Base-by-base conservation (phyloP, 495 filamentous ascomycete genomes). In the Aspergillus incahuasiensis region DNA sequence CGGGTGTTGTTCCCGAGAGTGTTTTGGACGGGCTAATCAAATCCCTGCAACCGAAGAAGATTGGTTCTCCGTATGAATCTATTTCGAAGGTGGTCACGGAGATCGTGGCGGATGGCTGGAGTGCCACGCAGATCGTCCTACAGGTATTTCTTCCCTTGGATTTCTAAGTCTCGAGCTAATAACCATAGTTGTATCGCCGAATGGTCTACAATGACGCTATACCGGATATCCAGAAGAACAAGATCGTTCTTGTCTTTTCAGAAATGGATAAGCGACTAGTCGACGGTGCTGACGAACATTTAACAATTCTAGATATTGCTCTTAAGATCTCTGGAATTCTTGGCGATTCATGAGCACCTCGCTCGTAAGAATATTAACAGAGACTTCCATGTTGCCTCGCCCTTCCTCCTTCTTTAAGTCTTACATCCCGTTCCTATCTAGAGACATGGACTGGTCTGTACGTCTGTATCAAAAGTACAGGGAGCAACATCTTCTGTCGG, bases 81-180 rank as follows among this genome's bases (percentile, higher is more conserved):
- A 79, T 99, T 11, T 81, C 89, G 0, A 86, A 82, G 61, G 83
- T 88, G 18, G 85, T 97, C 6, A 87, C 87, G 62, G 87, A 95
- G 66, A 84, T 97, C 78, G 87, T 97, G 55, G 92, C 94, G 13
- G 94, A 99, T 74, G 94, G 94, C 20, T 99, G 94, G 95, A 96
- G 90, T 73, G 94, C 92, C n/a, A 85, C 86, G 16, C 94, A 97
- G 74, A 77, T 95, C 18, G 76, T 97, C 43, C 68, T 79, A 6
- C 91, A 91, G 80, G 86, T 89, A 68, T 68, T 74, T 67, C 18
- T 16, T 21, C 55, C 52, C 4, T 46, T n/a, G 34, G 39, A 32
- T 5, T 44, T 38, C 2, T 34, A 43, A 19, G 18, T 13, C 13
- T 49, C 32, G 41, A 18, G 24, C 28, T 21, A 4, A 50, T 21